Conservation (phyloP, 2,329 filamentous ascomycete genomes). For the Chalara sp. region DNA sequence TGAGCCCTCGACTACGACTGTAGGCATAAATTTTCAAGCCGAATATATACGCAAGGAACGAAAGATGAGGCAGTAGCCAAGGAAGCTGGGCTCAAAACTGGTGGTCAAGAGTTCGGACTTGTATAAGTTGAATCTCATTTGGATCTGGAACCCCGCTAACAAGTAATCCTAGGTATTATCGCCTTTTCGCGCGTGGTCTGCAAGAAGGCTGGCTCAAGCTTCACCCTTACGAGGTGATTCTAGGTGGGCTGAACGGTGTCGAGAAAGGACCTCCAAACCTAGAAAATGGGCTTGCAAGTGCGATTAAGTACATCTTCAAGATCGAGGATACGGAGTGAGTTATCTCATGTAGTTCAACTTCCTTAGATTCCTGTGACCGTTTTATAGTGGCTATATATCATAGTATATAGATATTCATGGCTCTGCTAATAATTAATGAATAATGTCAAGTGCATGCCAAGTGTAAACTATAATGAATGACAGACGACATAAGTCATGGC, state of each 20-base stretch:
- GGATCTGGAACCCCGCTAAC: too few relatives aligned
- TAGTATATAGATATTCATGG: too few relatives aligned
- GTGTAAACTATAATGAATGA: too few relatives aligned
- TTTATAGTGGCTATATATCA: too few relatives aligned
- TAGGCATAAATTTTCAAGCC: slow-evolving; percentile 16
- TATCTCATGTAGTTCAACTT: too few relatives aligned
- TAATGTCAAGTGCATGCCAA: too few relatives aligned
- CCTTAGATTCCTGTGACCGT: too few relatives aligned
- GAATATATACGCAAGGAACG: slow-evolving; percentile 7
- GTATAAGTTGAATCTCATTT: background rate
- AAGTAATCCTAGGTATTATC: slow-evolving; percentile 12
- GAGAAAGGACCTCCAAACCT: slow-evolving; percentile 46
- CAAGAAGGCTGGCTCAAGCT: slow-evolving; percentile 41
- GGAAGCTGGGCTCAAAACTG: slow-evolving; percentile 16
- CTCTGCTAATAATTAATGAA: too few relatives aligned
- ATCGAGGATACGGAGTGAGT: slow-evolving; percentile 22
- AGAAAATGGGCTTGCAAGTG: slow-evolving; percentile 53
- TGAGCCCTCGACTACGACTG: slow-evolving; percentile 12
- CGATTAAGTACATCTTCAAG: slow-evolving; percentile 55
- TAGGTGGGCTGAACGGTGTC: slow-evolving; percentile 40
- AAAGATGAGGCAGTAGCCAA: slow-evolving; percentile 7
- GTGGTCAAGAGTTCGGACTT: slow-evolving; percentile 20
- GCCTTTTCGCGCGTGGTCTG: slow-evolving; percentile 31
- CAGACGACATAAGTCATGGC: too few relatives aligned
- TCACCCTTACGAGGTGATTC: slow-evolving; percentile 45